Percentiles rank a stretch among this genome's conserved stretches.
Conservation (phyloP, 495 filamentous ascomycete genomes). For the Penicillium chermesinum region DNA sequence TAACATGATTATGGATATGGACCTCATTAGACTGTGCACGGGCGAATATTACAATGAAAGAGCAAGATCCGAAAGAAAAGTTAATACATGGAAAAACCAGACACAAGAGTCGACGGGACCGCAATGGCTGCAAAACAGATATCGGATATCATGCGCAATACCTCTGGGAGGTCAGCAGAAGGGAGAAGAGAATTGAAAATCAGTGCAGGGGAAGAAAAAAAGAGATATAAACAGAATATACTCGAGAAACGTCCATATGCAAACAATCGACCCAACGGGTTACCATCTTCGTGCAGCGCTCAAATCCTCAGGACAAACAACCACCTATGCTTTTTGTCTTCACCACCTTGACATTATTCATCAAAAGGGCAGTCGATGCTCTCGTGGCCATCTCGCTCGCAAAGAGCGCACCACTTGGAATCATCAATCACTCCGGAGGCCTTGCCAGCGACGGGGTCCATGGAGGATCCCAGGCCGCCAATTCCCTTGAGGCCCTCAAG, state of each 20-base stretch:
- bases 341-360: conserved; percentile 60
- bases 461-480: conserved; percentile 30
- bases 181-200: background rate
- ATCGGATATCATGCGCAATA: conserved; percentile 6
- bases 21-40: background rate
- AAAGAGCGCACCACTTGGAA: conserved; percentile 93
- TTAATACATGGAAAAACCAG: conserved; percentile 20
- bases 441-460: conserved; percentile 65
- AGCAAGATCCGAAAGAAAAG: conserved; percentile 6
- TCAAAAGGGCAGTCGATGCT: conserved; percentile 95
- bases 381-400: conserved; percentile 92
- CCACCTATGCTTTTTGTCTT: conserved; percentile 10
- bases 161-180: background rate
- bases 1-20: background rate
- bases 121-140: conserved; percentile 1
- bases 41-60: background rate
- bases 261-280: conserved; percentile 2
- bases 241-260: conserved; percentile 12
- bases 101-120: conserved; percentile 1
- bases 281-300: conserved; percentile 6
- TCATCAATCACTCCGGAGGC: conserved; percentile 72
- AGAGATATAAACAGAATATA: conserved; percentile 14
- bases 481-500: conserved; percentile 64
- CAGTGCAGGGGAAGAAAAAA: background rate
- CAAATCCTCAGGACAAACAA: conserved; percentile 6